Conservation (phyloP, 805 yeast species). For the Priceomyces haplophilus region DNA sequence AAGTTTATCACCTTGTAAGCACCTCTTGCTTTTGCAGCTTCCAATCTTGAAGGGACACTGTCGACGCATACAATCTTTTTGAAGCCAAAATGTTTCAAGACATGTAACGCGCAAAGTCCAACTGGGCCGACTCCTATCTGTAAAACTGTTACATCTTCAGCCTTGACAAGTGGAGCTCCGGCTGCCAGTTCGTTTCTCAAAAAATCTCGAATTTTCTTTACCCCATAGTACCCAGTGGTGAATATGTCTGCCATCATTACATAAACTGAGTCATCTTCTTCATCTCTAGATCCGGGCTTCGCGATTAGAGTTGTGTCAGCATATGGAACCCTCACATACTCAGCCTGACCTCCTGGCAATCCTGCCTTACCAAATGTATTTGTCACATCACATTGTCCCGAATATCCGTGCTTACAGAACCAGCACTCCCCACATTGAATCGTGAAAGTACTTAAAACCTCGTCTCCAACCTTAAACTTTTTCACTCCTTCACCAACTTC, state of each 20-base stretch:
- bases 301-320: slow-evolving; percentile 51
- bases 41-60: slow-evolving; percentile 45
- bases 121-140: slow-evolving; percentile 64
- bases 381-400: slow-evolving; percentile 53
- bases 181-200: slow-evolving; percentile 28
- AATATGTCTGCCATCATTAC: slow-evolving; percentile 63
- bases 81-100: slow-evolving; percentile 45
- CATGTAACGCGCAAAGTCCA: slow-evolving; percentile 50
- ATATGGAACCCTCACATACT: slow-evolving; percentile 55
- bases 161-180: slow-evolving; percentile 8
- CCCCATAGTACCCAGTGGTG: slow-evolving; percentile 62
- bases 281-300: slow-evolving; percentile 30
- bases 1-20: slow-evolving; percentile 48
- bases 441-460: slow-evolving; percentile 48
- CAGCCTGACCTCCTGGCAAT: slow-evolving; percentile 62
- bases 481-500: slow-evolving; percentile 32
- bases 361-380: slow-evolving; percentile 58
- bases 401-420: slow-evolving; percentile 53
- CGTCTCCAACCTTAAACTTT: slow-evolving; percentile 43
- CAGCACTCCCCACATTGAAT: slow-evolving; percentile 60
- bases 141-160: slow-evolving; percentile 36
- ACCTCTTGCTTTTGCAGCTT: slow-evolving; percentile 45
- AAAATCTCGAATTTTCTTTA: slow-evolving; percentile 45
- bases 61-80: slow-evolving; percentile 47
- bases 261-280: slow-evolving; percentile 42